phyloP scores from a whole-genome alignment of 139 green algal genomes.

The Volvox africanus region DNA sequence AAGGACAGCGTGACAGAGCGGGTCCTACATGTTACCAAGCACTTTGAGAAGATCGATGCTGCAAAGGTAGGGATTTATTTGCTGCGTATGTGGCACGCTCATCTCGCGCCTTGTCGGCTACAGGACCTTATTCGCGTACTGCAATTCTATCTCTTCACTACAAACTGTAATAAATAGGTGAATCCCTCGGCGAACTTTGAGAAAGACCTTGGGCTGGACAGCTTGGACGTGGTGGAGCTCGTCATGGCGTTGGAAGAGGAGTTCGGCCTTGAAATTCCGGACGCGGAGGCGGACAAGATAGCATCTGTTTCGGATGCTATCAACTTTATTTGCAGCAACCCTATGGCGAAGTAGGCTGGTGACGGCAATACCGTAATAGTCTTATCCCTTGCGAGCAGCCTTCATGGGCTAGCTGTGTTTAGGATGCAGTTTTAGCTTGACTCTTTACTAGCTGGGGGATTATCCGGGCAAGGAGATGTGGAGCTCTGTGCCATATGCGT shows the following conservation, averaged over 20 bases:
- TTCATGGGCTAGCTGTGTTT: background rate
- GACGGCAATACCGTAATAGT: background rate
- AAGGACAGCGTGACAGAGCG: slow-evolving; percentile 93
- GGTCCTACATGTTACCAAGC: slow-evolving; percentile 95
- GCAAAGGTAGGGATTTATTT: slow-evolving; percentile 80
- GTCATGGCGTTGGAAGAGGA: slow-evolving; percentile 99
- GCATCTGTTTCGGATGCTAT: slow-evolving; percentile 89
- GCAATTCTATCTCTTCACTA: too few relatives aligned
- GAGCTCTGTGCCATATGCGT: too few relatives aligned
- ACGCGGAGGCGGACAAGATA: slow-evolving; percentile 99
- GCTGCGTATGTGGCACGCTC: background rate
- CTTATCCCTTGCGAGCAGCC: background rate
- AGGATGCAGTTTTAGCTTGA: background rate
- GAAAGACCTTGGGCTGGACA: slow-evolving; percentile 98
- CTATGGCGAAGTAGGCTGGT: slow-evolving; percentile 79
- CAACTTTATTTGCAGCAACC: slow-evolving; percentile 91
- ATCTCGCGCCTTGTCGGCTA: background rate
- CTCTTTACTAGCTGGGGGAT: background rate
- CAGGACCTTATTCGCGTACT: background rate
- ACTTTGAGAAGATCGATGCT: slow-evolving; percentile 98
- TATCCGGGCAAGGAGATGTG: too few relatives aligned
- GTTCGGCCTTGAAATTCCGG: slow-evolving; percentile 98
- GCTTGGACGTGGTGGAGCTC: slow-evolving; percentile 98
- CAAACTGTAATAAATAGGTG: slow-evolving; percentile 71
- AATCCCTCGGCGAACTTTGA: slow-evolving; percentile 83